Percentiles rank a stretch among this genome's conserved stretches.
Evolutionary conservation across 2,329 filamentous ascomycete genomes (phyloP).

Genomic region (Penicillium corylophilum): DNA sequence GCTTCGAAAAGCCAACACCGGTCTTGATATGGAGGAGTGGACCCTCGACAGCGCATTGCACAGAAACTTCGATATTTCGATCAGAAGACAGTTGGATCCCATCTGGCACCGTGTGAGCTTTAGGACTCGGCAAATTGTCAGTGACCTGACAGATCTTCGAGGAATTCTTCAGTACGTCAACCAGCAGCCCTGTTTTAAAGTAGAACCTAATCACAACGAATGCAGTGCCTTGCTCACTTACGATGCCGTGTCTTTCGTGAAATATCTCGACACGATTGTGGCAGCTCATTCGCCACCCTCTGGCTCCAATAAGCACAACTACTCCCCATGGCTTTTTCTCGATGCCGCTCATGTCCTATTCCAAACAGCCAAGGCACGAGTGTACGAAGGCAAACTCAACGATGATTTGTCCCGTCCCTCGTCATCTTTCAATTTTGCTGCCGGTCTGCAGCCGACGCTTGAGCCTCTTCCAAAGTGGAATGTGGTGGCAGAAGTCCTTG

Average conservation of each 20-base stretch:
- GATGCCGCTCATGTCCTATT: slow-evolving; percentile 95
- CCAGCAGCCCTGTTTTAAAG: not conserved
- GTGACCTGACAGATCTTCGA: slow-evolving; percentile 79
- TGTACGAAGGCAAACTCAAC: slow-evolving; percentile 73
- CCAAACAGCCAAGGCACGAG: slow-evolving; percentile 79
- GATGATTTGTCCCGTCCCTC: slow-evolving; percentile 51
- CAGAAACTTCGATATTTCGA: slow-evolving; percentile 84
- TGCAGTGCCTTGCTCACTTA: slow-evolving; percentile 69
- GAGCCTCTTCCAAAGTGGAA: slow-evolving; percentile 96
- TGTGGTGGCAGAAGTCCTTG: slow-evolving; percentile 81
- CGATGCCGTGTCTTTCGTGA: slow-evolving; percentile 86
- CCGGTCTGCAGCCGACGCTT: slow-evolving; percentile 74
- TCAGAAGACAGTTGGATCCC: slow-evolving; percentile 86
- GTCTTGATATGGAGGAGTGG: slow-evolving; percentile 95
- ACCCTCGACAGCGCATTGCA: slow-evolving; percentile 90
- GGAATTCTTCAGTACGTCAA: slow-evolving; percentile 68
- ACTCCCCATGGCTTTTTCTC: slow-evolving; percentile 93
- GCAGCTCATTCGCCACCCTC: slow-evolving; percentile 86
- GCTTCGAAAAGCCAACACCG: slow-evolving; percentile 84
- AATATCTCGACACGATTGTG: slow-evolving; percentile 90
- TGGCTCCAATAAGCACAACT: slow-evolving; percentile 80
- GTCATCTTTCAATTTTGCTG: slow-evolving; percentile 50
- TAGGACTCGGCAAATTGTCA: slow-evolving; percentile 92
- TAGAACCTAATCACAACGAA: slow-evolving; percentile 11
- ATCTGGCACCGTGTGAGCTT: slow-evolving; percentile 97